These are phyloP conservation scores for Ceratocystis destructans DNA, from an alignment of 2,329 filamentous ascomycete genomes.

Conservation along the genomic window DNA sequence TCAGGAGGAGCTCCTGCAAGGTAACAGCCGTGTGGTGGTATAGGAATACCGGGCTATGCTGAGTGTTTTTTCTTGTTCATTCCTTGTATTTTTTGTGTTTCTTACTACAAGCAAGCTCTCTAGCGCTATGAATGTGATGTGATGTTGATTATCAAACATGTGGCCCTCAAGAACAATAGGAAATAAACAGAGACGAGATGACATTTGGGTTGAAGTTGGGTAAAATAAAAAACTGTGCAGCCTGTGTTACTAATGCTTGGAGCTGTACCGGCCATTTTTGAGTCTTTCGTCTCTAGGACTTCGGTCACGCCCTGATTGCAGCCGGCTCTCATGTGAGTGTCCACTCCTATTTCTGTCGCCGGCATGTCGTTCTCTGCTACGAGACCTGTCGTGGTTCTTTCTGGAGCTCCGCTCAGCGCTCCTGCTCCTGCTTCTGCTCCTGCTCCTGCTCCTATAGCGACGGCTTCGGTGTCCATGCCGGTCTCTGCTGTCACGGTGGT, in stretches of 20 bases:
- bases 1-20: neutral
- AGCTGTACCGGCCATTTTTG: neutral
- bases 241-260: neutral
- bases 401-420: neutral
- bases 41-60: neutral
- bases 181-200: neutral
- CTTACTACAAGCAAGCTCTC: neutral
- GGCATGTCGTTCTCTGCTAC: neutral
- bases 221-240: no score
- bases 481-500: neutral
- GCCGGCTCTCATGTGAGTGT: neutral
- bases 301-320: neutral
- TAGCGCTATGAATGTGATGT: conserved; percentile 2
- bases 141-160: neutral
- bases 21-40: neutral
- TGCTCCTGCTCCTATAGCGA: neutral
- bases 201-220: no score
- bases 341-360: no score
- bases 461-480: neutral
- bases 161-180: neutral
- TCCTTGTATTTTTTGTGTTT: conserved; percentile 1
- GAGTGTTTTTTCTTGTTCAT: neutral
- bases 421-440: neutral
- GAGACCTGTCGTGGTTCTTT: neutral
- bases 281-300: neutral